Percentiles rank a stretch among this genome's conserved stretches.
These are phyloP conservation scores for Geotrichum restrictum DNA, from an alignment of 1,139 yeast species.

Conservation along the genomic window DNA sequence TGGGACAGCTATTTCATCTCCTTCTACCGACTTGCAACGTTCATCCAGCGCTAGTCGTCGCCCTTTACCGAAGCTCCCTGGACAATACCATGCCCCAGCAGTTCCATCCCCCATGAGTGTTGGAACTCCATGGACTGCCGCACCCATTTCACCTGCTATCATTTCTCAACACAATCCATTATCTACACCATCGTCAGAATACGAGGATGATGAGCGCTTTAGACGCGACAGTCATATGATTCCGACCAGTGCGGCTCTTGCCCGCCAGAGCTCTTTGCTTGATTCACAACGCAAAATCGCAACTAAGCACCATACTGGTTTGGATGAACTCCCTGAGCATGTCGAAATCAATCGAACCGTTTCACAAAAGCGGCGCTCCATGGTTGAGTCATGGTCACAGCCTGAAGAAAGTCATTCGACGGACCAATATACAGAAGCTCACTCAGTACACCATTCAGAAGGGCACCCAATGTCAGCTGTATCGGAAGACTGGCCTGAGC, in stretches of 20 bases:
- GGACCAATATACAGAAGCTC: too few relatives aligned
- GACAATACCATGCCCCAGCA: background rate
- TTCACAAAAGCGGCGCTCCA: conserved; percentile 33
- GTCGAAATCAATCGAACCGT: conserved; percentile 32
- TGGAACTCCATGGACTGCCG: conserved; percentile 13
- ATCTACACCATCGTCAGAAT: background rate
- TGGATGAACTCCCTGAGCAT: conserved; percentile 21
- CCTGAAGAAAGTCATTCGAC: background rate
- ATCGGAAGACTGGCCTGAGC: background rate
- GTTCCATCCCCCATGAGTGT: conserved; percentile 10
- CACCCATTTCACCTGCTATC: conserved; percentile 3
- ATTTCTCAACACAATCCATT: background rate
- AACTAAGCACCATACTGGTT: conserved; percentile 28
- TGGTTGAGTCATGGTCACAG: conserved; percentile 21
- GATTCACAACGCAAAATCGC: conserved; percentile 36
- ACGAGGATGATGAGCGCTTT: background rate
- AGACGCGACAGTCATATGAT: background rate
- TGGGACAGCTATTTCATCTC: conserved; percentile 30
- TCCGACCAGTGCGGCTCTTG: background rate
- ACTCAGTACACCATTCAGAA: background rate
- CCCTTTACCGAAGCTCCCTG: conserved; percentile 18
- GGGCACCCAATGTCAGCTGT: background rate
- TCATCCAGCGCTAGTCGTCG: conserved; percentile 9
- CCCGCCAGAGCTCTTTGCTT: conserved; percentile 31
- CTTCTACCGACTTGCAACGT: conserved; percentile 6